Evolutionary conservation across 495 filamentous ascomycete genomes (phyloP), one percentile per base, ranked within the genome.

Genomic region (Pseudomonodictys pantanalensis): DNA sequence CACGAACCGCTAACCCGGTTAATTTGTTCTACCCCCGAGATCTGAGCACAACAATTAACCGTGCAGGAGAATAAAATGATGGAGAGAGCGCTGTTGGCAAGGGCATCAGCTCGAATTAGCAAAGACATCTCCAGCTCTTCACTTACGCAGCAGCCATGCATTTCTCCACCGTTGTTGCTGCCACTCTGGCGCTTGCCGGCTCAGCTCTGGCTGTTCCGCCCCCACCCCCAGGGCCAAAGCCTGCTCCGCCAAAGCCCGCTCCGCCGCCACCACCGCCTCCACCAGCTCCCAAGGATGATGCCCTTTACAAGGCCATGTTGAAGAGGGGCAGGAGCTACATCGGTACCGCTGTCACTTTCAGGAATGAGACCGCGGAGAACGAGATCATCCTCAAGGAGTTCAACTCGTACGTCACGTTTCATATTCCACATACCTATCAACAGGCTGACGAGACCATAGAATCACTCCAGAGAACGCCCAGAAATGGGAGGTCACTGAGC

Each of bases 381-480:
- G 38, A 56, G 25, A 56, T 56, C 25, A 48, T 56, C 20, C 3
- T 47, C 10, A 41, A 46, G 24, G 53, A 56, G 2, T 56, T 56
- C 43, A 48, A 48, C 53, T 56, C 53, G 52, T 55, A 29, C n/a
- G 52, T 29, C n/a, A n/a, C n/a, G n/a, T 4, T 41, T 35, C 7
- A 8, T 35, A 35, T 35, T 8, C 15, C 7, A 15, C 7, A 35
- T 7, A 8, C 15, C 32, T 8, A 35, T 8, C 8, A 8, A 15
- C 7, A 35, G 7, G 7, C 32, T 35, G 15, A 35, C 32, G 32
- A 35, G 15, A 35, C 32, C 8, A 15, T 35, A 41, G 38, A 41
- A 48, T 48, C 17, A 48, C 44, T 29, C 44, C 44, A 3, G 44
- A 48, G 15, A 48, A 48, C 15, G 44, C 44, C n/a, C 22, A 25